Evolutionary conservation across 192 early-diverging fungal genomes (phyloP).

Genomic region (Podila minutissima): DNA sequence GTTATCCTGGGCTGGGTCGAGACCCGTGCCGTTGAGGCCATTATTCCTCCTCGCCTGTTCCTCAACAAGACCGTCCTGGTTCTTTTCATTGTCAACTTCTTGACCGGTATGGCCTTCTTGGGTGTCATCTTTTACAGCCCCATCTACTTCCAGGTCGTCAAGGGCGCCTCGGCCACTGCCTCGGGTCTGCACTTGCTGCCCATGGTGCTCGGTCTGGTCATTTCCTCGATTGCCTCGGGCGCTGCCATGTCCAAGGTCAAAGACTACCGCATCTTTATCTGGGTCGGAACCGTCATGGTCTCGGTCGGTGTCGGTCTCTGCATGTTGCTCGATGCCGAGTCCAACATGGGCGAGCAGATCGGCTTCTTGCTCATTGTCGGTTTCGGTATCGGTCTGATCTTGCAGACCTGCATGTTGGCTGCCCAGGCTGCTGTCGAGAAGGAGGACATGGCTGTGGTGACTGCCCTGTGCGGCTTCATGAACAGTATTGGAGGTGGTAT

Average conservation of each 20-base stretch:
- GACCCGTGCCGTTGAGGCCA: constrained; percentile 76
- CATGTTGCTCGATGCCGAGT: constrained; percentile 62
- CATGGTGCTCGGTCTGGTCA: constrained; percentile 73
- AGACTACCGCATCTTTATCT: constrained; percentile 69
- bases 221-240: constrained; percentile 75
- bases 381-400: constrained; percentile 74
- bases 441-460: constrained; percentile 74
- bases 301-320: constrained; percentile 71
- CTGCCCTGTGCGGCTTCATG: constrained; percentile 71
- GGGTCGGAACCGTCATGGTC: constrained; percentile 69
- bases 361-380: constrained; percentile 76
- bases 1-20: constrained; percentile 66
- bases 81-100: constrained; percentile 67
- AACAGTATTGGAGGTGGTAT: constrained; percentile 55
- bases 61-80: constrained; percentile 68
- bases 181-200: constrained; percentile 80
- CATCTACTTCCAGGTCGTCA: constrained; percentile 84
- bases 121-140: constrained; percentile 78
- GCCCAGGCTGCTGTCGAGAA: constrained; percentile 73
- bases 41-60: constrained; percentile 72
- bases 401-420: constrained; percentile 79
- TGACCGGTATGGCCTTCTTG: constrained; percentile 70
- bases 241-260: constrained; percentile 66
- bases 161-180: constrained; percentile 72
- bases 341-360: constrained; percentile 60